These are phyloP conservation scores for Fusarium domesticum DNA, from an alignment of 2,329 filamentous ascomycete species.

Conservation along the genomic window DNA sequence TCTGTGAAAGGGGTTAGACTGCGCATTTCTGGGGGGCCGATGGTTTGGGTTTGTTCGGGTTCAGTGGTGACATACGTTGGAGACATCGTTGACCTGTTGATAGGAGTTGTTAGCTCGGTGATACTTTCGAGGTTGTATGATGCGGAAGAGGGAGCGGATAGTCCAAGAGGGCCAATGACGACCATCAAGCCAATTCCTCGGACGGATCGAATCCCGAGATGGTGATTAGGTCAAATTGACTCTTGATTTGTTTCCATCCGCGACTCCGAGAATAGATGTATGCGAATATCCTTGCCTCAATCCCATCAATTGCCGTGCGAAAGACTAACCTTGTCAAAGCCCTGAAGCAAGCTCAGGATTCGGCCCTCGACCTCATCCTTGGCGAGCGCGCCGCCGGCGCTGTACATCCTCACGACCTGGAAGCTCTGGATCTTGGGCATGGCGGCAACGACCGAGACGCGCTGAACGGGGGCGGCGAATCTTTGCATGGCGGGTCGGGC, in stretches of 20 bases:
- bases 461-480: conserved; percentile 56
- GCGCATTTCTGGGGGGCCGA: conserved; percentile 8
- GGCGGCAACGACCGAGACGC: conserved; percentile 59
- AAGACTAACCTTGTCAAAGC: conserved; percentile 78
- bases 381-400: conserved; percentile 72
- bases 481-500: conserved; percentile 53
- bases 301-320: not conserved
- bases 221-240: not conserved
- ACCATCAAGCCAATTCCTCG: not conserved
- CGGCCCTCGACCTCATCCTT: conserved; percentile 86
- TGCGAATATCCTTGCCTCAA: conserved; percentile 3
- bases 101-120: conserved; percentile 34
- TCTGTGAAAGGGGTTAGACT: conserved; percentile 49
- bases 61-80: conserved; percentile 50
- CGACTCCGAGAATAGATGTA: not conserved
- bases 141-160: not conserved
- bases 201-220: not conserved
- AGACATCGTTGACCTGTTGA: conserved; percentile 62
- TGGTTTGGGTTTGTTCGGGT: not conserved
- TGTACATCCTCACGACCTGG: conserved; percentile 79
- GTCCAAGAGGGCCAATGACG: not conserved
- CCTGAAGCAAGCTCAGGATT: conserved; percentile 88
- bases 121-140: conserved; percentile 1
- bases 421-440: conserved; percentile 59
- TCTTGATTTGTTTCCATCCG: too few species aligned